Base-by-base conservation (phyloP, 805 yeast species). In the Suhomyces emberorum region DNA sequence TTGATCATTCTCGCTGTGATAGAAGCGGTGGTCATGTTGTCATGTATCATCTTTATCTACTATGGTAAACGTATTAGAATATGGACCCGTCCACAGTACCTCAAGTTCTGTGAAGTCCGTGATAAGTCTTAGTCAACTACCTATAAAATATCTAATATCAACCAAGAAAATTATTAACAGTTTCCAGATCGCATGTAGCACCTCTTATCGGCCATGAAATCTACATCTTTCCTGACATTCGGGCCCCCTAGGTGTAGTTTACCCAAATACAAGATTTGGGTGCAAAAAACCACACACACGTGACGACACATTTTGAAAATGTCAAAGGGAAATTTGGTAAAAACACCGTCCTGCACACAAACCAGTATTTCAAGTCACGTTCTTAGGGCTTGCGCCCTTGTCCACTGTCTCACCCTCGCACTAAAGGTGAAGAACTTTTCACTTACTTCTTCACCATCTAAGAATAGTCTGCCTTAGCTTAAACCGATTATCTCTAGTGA, bases 41-140 rank as follows among this genome's bases (percentile, higher is more conserved):
- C 74, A 22, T 74, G 80, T 7, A 52, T 78, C 32, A 87, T 87
- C 17, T 70, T 74, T 55, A 70, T 79, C 30, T 54, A 62, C 15
- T 81, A 72, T 63, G 88, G 88, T 7, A 80, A 81, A 52, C 46
- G 53, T 11, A 74, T 78, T 56, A 66, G 88, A 49, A 63, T 55
- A 28, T 72, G 75, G 75, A 79, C 85, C 7, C 79, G 69, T 56
- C 65, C 69, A 31, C 65, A 72, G 63, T 81, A 81, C 52, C 47
- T 77, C 42, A 63, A 63, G 20, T 73, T 74, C 48, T 67, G 81
- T 34, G 79, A 76, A 49, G 51, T 68, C 32, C 38, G 48, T 27
- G 48, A 44, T 32, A 31, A 34, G 20, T 17, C 21, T 23, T 35
- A 35, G 15, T 21, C 12, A 28, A 17, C 22, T 17, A n/a, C 16